Evolutionary conservation across 345 rosid genomes (phyloP).

Genomic region (Eucalyptus viminalis): DNA sequence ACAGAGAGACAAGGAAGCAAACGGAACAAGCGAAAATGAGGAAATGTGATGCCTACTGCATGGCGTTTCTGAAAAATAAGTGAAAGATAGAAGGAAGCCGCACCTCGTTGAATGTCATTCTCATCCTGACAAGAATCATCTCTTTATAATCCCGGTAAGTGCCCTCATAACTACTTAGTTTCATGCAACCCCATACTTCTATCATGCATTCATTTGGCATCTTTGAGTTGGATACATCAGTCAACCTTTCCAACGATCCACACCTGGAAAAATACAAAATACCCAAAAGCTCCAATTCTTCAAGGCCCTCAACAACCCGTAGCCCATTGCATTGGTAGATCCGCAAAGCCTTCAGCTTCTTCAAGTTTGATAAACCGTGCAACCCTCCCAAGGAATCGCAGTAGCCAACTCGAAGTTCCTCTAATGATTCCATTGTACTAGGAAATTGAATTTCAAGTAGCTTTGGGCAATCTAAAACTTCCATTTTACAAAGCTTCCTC

Average conservation of each 20-base stretch:
- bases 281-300: not conserved
- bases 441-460: not conserved
- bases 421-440: not conserved
- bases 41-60: too few species aligned
- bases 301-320: not conserved
- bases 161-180: too few species aligned
- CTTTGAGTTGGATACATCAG: not conserved
- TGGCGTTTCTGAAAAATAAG: not conserved
- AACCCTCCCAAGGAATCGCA: not conserved
- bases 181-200: not conserved
- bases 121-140: not conserved
- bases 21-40: not conserved
- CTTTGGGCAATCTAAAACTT: not conserved
- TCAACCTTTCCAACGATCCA: not conserved
- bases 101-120: not conserved
- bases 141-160: not conserved
- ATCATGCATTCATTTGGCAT: not conserved
- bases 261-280: fast-evolving
- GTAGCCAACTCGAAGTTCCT: not conserved
- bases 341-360: fast-evolving
- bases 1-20: not conserved
- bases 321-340: not conserved
- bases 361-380: fast-evolving
- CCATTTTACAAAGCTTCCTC: not conserved
- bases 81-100: not conserved